These are phyloP conservation scores for Apostasia ramifera DNA, from an alignment of 106 monocot genomes.

Conservation along the genomic window DNA sequence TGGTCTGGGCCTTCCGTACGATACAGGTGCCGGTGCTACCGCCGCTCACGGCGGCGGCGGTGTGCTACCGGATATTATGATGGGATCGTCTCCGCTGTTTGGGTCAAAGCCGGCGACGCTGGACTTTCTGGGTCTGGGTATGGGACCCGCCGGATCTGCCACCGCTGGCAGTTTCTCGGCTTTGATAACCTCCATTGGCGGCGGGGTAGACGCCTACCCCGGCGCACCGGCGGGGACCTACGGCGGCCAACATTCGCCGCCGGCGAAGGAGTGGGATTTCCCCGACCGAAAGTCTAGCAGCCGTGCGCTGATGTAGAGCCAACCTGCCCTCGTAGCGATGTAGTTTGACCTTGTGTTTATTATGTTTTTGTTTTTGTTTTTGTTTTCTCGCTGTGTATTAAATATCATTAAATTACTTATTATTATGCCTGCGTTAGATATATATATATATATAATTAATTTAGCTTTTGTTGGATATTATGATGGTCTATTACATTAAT, in stretches of 20 bases:
- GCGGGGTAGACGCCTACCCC: constrained; percentile 23
- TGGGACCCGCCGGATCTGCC: constrained; percentile 26
- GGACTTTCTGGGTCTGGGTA: constrained; percentile 76
- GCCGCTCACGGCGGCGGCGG: neutral
- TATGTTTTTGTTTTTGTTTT: too few relatives aligned
- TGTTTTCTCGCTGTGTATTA: too few relatives aligned
- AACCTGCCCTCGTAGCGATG: too few relatives aligned
- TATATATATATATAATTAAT: too few relatives aligned
- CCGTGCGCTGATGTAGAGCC: neutral
- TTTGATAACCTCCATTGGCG: constrained; percentile 52
- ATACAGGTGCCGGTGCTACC: neutral
- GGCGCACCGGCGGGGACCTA: neutral
- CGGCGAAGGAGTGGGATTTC: constrained; percentile 26
- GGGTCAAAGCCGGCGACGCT: constrained; percentile 64
- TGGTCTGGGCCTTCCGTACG: constrained; percentile 13
- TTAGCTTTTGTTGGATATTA: too few relatives aligned
- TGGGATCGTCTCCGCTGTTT: constrained; percentile 2
- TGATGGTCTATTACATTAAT: too few relatives aligned
- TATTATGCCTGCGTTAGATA: too few relatives aligned
- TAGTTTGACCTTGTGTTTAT: too few relatives aligned
- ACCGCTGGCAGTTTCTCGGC: constrained; percentile 47
- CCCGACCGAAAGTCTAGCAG: constrained; percentile 17
- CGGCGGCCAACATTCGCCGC: constrained; percentile 2
- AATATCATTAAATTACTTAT: too few relatives aligned
- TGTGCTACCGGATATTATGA: constrained; percentile 8